Evolutionary conservation across 1,284 basidiomycete species (phyloP), one percentile per base, ranked within the genome.

Genomic region (Porodaedalea pini): DNA sequence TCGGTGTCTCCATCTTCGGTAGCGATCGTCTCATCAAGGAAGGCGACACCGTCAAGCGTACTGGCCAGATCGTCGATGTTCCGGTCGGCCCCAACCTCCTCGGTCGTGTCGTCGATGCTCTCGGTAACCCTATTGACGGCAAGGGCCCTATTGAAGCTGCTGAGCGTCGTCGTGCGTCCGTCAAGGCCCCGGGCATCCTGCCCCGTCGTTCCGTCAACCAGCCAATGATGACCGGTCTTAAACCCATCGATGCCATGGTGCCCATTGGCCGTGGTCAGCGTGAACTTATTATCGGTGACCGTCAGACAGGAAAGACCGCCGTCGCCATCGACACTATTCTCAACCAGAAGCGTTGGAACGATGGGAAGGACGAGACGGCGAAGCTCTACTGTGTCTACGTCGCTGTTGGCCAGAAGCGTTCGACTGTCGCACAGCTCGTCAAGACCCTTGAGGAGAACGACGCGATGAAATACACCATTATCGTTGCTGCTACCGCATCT

Each of bases 311-410:
- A 67, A 99, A 99, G 82, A 97, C 94, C 63, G 95, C 96, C 64
- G 94, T 99, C 71, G 96, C 95, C 67, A 90, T 98, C 77, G 95
- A 99, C 83, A 97, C 96, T 73, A 99, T 99, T 73, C 93, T 99
- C 68, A 99, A 99, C 89, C 96, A 99, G 81, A 98, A 92, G 88
- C 83, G 94, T 71, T 99, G 95, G 96, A 99, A 99, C 75, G 94
- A 98, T 67, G 93, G 94, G 66, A 80, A 87, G 70, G 96, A 98
- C 68, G 96, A 99, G 80, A 78, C 73, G 66, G 94, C 98, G 87
- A 99, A 98, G 81, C 88, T 99, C 63, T 98, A 98, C 87, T 99
- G 96, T 83, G 94, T 99, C 75, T 99, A 99, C 78, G 96, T 99
- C 67, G 96, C 96, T 71, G 81, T 99, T 66, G 96, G 96, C 68